Conservation (phyloP, 140 eudicot species). For the Ambrosia hybrid region DNA sequence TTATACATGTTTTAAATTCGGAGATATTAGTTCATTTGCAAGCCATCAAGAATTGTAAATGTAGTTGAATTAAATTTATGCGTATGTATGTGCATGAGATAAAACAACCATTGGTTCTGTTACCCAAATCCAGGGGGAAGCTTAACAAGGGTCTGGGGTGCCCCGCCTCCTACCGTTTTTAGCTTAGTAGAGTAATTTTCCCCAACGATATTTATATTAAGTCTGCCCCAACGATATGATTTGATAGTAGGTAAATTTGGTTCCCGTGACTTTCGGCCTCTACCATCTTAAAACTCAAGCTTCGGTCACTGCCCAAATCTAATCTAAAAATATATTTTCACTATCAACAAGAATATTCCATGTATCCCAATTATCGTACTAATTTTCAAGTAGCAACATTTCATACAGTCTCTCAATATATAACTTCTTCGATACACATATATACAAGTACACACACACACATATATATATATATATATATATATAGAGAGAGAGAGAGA, state of each 20-base stretch:
- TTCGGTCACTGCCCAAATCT: background rate
- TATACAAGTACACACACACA: background rate
- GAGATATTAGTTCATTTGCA: background rate
- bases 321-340: constrained; percentile 15
- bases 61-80: background rate
- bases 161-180: no score
- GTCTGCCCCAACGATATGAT: no score
- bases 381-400: constrained; percentile 23
- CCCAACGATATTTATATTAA: no score
- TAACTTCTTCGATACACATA: background rate
- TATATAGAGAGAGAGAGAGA: background rate
- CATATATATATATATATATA: background rate
- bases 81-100: background rate
- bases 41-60: background rate
- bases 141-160: no score
- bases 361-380: constrained; percentile 13
- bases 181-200: no score
- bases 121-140: background rate
- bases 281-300: no score
- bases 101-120: constrained; percentile 6
- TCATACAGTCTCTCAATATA: background rate
- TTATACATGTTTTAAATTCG: background rate
- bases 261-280: no score
- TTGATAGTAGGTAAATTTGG: no score
- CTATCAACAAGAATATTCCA: constrained; percentile 21